Evolutionary conservation across 2,329 filamentous ascomycete species (phyloP).

Genomic region (Penicillium polonicum): DNA sequence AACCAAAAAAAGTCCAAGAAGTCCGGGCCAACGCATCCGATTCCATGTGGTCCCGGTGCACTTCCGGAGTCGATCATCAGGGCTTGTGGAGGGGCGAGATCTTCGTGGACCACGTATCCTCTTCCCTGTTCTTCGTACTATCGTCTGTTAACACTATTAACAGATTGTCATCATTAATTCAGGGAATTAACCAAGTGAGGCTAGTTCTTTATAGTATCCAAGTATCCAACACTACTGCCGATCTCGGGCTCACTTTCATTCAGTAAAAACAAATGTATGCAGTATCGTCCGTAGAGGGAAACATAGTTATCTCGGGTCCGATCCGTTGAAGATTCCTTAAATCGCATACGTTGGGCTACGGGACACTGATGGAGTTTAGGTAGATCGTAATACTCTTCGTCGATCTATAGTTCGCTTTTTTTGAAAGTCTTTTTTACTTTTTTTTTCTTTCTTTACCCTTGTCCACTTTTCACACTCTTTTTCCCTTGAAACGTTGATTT

Average conservation of each 20-base stretch:
- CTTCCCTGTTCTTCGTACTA: not conserved
- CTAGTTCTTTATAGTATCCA: not conserved
- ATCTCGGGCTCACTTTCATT: constrained; percentile 26
- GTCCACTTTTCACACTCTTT: not conserved
- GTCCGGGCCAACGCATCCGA: constrained; percentile 21
- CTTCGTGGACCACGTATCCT: constrained; percentile 10
- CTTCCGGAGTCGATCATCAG: constrained; percentile 29
- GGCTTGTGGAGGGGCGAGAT: constrained; percentile 23
- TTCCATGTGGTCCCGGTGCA: constrained; percentile 30
- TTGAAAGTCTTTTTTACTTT: not conserved
- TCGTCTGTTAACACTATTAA: too few relatives aligned
- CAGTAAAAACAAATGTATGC: not conserved
- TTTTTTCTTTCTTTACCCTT: not conserved
- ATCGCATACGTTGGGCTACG: constrained; percentile 7
- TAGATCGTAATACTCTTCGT: constrained; percentile 25
- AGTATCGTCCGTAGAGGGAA: not conserved
- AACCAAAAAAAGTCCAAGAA: not conserved
- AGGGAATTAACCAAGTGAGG: not conserved
- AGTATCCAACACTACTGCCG: not conserved
- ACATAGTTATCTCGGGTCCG: constrained; percentile 6
- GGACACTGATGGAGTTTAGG: constrained; percentile 28
- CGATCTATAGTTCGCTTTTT: constrained; percentile 27
- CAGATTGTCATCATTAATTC: too few relatives aligned
- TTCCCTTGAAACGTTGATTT: not conserved
- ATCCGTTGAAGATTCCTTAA: constrained; percentile 32